Conservation (phyloP, 78 protist genomes). For the Polysphondylium violaceum region DNA sequence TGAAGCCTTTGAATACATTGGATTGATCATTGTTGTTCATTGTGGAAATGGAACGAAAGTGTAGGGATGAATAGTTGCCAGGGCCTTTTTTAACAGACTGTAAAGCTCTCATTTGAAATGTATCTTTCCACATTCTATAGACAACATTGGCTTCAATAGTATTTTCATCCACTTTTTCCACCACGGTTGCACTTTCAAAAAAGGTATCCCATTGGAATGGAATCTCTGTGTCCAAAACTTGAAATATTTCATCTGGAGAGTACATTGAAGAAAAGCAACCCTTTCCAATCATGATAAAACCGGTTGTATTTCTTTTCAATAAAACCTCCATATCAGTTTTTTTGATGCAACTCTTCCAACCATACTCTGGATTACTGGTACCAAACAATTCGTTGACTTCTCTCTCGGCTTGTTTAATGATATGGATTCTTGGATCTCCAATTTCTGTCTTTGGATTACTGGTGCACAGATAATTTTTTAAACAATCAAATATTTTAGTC, state of each 20-base stretch:
- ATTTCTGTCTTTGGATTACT: not conserved
- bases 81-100: conserved; percentile 64
- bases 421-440: conserved; percentile 25
- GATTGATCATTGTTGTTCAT: not conserved
- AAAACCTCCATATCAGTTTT: conserved; percentile 55
- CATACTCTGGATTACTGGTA: conserved; percentile 42
- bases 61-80: conserved; percentile 28
- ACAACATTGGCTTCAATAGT: conserved; percentile 17
- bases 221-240: not conserved
- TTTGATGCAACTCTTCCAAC: conserved; percentile 20
- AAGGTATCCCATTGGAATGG: conserved; percentile 73
- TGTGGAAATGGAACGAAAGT: conserved; percentile 21
- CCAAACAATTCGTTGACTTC: conserved; percentile 64
- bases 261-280: conserved; percentile 42
- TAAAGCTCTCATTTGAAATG: not conserved
- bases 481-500: conserved; percentile 46
- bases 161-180: conserved; percentile 15
- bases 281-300: conserved; percentile 59
- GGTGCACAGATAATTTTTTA: not conserved
- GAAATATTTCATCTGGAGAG: conserved; percentile 32
- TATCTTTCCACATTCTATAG: conserved; percentile 62
- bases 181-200: conserved; percentile 18
- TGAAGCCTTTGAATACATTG: not conserved
- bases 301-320: not conserved
- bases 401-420: conserved; percentile 58